Evolutionary conservation across 495 filamentous ascomycete species (phyloP), one percentile per base, ranked within the genome.

Genomic region (Trichocladium uniseriatum): DNA sequence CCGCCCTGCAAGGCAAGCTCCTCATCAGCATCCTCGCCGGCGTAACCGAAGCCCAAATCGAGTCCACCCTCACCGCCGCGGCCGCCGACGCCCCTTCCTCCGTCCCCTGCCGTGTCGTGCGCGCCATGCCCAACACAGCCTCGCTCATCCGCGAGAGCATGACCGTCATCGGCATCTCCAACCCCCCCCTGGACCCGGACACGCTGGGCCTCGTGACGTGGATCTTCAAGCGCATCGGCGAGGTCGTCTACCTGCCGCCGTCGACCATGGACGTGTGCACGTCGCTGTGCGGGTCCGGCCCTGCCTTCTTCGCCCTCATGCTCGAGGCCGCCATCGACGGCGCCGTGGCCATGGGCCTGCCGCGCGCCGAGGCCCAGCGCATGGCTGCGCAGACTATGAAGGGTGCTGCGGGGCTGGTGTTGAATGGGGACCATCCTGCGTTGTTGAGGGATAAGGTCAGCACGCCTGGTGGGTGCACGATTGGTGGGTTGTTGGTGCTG

Each of bases 21-120:
- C 68, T 96, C 5, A 85, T 96, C 55, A 84, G 79, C 58, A 87
- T 95, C 47, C 76, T 87, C 36, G 90, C 87, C 1, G 90, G 90
- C n/a, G 81, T 91, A 5, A 76, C 81, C 0, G 77, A 79, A 0
- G 40, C 72, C 13, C 77, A 88, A 52, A 76, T 95, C 24, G 71
- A 78, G 48, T 59, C 62, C 5, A 72, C 74, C n/a, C 64, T 94
- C 1, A 77, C 79, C 45, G 68, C 69, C 0, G 65, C 63, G 16
- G 61, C 63, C 36, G 51, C 66, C 49, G 38, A 59, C 54, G 61
- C 65, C 38, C 60, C 59, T 13, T 66, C 16, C 19, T 3, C 31
- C 15, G 15, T 20, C 6, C 24, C 57, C 36, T 88, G 76, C 66
- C 70, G 67, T 19, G 67, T 90, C 34, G 80, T 92, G 8, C 69